These are phyloP conservation scores for Parastagonospora nodorum DNA, from an alignment of 2,329 filamentous ascomycete species.

Conservation along the genomic window DNA sequence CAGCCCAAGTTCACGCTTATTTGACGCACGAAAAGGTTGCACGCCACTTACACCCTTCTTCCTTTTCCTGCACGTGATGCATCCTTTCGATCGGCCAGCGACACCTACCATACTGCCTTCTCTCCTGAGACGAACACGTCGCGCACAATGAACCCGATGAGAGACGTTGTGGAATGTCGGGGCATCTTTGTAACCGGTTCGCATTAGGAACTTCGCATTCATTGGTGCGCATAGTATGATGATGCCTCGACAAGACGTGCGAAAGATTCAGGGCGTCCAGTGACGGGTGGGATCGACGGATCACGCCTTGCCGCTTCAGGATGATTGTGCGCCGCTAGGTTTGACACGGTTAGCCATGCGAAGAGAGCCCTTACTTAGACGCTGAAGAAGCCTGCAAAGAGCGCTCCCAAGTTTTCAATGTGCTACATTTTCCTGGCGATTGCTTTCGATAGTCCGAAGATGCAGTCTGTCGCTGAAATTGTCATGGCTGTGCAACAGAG, in stretches of 20 bases:
- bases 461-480: no score
- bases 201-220: no score
- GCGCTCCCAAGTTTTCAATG: no score
- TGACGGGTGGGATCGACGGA: neutral
- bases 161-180: neutral
- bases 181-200: no score
- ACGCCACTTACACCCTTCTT: constrained; percentile 60
- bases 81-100: constrained; percentile 41
- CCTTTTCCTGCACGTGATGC: constrained; percentile 42
- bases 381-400: no score
- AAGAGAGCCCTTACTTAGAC: no score
- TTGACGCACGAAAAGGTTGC: neutral
- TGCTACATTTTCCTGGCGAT: no score
- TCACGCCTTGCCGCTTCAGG: constrained; percentile 4
- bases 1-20: neutral
- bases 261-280: neutral
- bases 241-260: constrained; percentile 1
- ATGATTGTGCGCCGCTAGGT: constrained; percentile 7
- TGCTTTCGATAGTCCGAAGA: no score
- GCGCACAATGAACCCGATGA: neutral
- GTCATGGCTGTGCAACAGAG: neutral
- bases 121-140: neutral
- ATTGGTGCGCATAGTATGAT: constrained; percentile 11
- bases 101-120: constrained; percentile 26
- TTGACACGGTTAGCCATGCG: no score